Evolutionary conservation across 805 yeast species (phyloP), one percentile per base, ranked within the genome.

Genomic region (Pichia occidentalis): DNA sequence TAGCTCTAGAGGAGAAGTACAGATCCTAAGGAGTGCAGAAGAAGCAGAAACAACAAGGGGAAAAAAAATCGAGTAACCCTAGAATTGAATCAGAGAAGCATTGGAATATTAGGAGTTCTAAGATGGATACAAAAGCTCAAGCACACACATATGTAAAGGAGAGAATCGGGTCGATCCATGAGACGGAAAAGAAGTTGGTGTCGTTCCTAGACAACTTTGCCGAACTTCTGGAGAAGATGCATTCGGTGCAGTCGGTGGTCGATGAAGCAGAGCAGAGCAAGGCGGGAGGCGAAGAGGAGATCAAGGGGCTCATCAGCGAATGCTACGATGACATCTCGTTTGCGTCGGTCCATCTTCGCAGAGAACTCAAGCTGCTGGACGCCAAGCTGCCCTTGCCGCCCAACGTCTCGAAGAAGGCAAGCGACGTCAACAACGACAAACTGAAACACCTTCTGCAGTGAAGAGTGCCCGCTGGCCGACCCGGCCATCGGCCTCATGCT

Each of bases 351-450:
- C 67, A 67, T 31, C 57, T 84, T 24, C 64, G 87, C n/a, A 67
- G 70, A 33, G 95, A 84, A 49, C 75, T 84, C 30, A 74, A 75
- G 51, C 50, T 71, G 11, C 63, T 82, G 57, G 87, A 83, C 57
- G 75, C 70, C 71, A 49, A 70, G 68, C 24, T 77, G 75, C 9
- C 83, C 27, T 63, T 83, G 20, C 92, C 95, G 1, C 70, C 82
- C 3, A 68, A 71, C 29, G 73, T 83, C 18, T 81, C 79, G 36
- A 78, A 78, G 46, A 80, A 80, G 60, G 85, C 86, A 24, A 74
- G 84, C 5, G 69, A 73, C 61, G 69, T 80, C 21, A 86, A 87
- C 3, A 62, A 64, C 27, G 69, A 64, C 45, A 80, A 81, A 53
- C 61, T 81, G 34, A 59, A 64, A 8, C 44, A 40, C 26, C 17